A percentile compares a stretch with the other conserved stretches of the same genome.
These are phyloP conservation scores for Solanum pennellii DNA, from an alignment of 257 asterid genomes.

Conservation along the genomic window DNA sequence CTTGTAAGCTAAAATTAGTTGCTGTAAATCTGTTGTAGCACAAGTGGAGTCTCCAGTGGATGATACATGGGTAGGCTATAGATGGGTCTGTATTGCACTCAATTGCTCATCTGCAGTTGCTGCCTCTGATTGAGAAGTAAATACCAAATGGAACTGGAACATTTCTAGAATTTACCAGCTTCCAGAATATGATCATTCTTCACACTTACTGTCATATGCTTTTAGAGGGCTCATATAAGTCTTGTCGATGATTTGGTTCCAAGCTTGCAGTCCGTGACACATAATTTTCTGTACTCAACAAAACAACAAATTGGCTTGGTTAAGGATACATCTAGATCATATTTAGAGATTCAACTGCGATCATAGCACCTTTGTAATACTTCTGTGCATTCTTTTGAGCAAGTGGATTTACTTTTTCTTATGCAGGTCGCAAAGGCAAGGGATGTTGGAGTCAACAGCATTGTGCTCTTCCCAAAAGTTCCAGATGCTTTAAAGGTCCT, in stretches of 20 bases:
- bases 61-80: not conserved
- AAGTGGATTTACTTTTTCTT: not conserved
- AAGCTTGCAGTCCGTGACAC: not conserved
- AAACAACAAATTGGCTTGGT: not conserved
- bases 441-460: conserved; percentile 95
- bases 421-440: conserved; percentile 78
- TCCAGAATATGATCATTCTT: not conserved
- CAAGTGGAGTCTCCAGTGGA: not conserved
- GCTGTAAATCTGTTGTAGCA: not conserved
- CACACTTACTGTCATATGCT: not conserved
- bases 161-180: not conserved
- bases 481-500: conserved; percentile 92
- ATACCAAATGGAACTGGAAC: not conserved
- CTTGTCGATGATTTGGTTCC: not conserved
- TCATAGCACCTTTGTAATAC: not conserved
- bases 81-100: not conserved
- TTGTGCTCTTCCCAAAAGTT: conserved; percentile 92
- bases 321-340: not conserved
- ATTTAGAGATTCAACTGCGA: not conserved
- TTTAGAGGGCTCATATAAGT: not conserved
- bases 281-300: not conserved
- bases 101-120: not conserved
- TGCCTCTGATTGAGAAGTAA: not conserved
- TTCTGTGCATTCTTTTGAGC: not conserved
- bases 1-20: not conserved